phyloP scores from a whole-genome alignment of 2,329 filamentous ascomycete genomes.

The Immersiporthe knoxdaviesiana region DNA sequence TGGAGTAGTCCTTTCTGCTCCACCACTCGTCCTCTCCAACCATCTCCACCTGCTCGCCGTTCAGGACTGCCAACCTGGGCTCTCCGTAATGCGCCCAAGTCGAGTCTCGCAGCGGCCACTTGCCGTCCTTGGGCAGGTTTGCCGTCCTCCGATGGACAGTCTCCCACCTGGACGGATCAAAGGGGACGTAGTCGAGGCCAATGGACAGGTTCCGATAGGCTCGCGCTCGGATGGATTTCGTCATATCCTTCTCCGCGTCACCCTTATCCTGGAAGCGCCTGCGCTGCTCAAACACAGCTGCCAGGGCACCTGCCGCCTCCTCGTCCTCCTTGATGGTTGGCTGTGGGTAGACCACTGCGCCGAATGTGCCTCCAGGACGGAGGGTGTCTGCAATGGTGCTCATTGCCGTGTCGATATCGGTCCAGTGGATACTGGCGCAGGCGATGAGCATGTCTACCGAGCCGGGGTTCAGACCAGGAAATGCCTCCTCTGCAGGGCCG shows the following conservation, averaged over 20 bases:
- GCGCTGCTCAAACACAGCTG: conserved; percentile 16
- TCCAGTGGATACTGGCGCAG: conserved; percentile 27
- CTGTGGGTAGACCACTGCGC: conserved; percentile 25
- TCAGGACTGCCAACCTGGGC: background rate
- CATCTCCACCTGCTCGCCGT: conserved; percentile 3
- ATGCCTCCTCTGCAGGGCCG: conserved; percentile 19
- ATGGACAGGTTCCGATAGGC: conserved; percentile 15
- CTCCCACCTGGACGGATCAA: background rate
- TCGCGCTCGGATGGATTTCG: conserved; percentile 9
- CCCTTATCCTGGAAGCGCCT: conserved; percentile 14
- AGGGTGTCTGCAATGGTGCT: conserved; percentile 18
- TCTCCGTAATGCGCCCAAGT: conserved; percentile 16
- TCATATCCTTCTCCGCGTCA: conserved; percentile 6
- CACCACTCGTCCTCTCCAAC: conserved; percentile 13
- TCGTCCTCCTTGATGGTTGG: conserved; percentile 18
- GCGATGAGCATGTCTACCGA: conserved; percentile 26
- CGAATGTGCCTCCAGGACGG: conserved; percentile 25
- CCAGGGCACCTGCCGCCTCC: conserved; percentile 1
- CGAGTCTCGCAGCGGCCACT: conserved; percentile 20
- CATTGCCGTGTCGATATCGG: conserved; percentile 21
- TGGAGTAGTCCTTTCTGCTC: conserved; percentile 6
- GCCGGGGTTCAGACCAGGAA: conserved; percentile 6
- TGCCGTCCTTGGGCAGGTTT: conserved; percentile 19
- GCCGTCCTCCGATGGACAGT: conserved; percentile 15
- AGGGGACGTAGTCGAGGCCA: conserved; percentile 20